phyloP scores from a whole-genome alignment of 495 filamentous ascomycete genomes.

The Penicillium coffeae region DNA sequence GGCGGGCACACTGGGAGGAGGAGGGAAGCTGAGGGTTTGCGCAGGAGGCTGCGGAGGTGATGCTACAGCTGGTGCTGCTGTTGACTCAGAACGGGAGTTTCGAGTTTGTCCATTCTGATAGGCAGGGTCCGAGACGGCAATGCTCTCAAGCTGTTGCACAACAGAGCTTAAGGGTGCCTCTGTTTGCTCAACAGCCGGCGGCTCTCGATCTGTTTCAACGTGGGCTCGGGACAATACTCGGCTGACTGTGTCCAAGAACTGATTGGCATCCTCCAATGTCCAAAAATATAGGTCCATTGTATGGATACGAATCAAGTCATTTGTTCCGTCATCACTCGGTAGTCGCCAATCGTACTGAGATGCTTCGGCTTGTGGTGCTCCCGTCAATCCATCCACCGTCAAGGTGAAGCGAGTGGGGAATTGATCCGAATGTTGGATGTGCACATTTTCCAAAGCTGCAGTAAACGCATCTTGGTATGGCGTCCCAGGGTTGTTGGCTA shows the following conservation, averaged over 20 bases:
- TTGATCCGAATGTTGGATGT: slow-evolving; percentile 69
- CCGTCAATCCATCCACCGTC: slow-evolving; percentile 58
- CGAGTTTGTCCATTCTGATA: slow-evolving; percentile 54
- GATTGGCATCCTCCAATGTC: slow-evolving; percentile 67
- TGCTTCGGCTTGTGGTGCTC: slow-evolving; percentile 15
- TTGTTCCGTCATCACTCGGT: slow-evolving; percentile 62
- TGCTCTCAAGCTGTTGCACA: slow-evolving; percentile 78
- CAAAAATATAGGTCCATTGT: slow-evolving; percentile 90
- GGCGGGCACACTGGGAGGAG: slow-evolving; percentile 37
- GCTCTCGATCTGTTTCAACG: slow-evolving; percentile 45
- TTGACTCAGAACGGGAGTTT: slow-evolving; percentile 39
- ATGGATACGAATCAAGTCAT: slow-evolving; percentile 72
- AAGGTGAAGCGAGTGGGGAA: slow-evolving; percentile 75
- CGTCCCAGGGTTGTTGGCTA: slow-evolving; percentile 83
- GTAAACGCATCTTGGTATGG: slow-evolving; percentile 87
- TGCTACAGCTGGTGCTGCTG: slow-evolving; percentile 19
- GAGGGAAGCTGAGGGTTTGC: slow-evolving; percentile 24
- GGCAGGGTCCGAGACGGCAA: slow-evolving; percentile 64
- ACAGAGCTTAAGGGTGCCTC: slow-evolving; percentile 65
- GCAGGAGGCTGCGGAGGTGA: slow-evolving; percentile 29
- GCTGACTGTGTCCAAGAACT: slow-evolving; percentile 65
- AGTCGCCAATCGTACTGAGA: slow-evolving; percentile 69
- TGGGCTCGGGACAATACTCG: slow-evolving; percentile 58
- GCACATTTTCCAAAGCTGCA: slow-evolving; percentile 63
- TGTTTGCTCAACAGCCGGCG: slow-evolving; percentile 40